Percentiles rank a stretch among this genome's conserved stretches.
phyloP scores from a whole-genome alignment of 768 basidiomycete genomes.

The Tricholoma sp. region DNA sequence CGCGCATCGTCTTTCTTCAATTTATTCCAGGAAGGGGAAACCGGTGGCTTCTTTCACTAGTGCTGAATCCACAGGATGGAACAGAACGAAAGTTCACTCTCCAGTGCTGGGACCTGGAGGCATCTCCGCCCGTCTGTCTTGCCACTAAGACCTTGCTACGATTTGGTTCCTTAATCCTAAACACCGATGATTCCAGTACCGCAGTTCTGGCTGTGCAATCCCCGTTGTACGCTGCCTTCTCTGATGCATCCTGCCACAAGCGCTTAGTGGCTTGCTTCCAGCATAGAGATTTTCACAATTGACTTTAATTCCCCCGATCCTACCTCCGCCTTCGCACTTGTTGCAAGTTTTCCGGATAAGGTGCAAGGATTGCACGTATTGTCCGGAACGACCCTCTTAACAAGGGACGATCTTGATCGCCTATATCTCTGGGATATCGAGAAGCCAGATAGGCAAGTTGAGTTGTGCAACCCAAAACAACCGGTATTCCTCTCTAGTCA shows the following conservation, averaged over 20 bases:
- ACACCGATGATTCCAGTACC: slow-evolving; percentile 28
- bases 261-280: slow-evolving; percentile 13
- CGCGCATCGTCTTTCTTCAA: slow-evolving; percentile 37
- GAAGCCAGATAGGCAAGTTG: slow-evolving; percentile 23
- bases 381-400: slow-evolving; percentile 32
- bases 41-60: slow-evolving; percentile 45
- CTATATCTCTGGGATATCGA: slow-evolving; percentile 33
- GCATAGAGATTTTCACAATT: slow-evolving; percentile 40
- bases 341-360: slow-evolving; percentile 25
- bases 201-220: slow-evolving; percentile 39
- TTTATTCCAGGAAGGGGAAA: slow-evolving; percentile 39
- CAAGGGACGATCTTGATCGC: slow-evolving; percentile 25
- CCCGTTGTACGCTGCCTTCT: slow-evolving; percentile 27
- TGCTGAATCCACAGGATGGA: slow-evolving; percentile 12
- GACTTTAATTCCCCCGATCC: slow-evolving; percentile 30
- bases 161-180: slow-evolving; percentile 43
- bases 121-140: slow-evolving; percentile 31
- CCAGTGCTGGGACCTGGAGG: slow-evolving; percentile 53
- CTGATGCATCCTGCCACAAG: not conserved
- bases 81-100: slow-evolving; percentile 28
- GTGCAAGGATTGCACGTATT: slow-evolving; percentile 31
- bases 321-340: slow-evolving; percentile 30
- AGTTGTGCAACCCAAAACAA: slow-evolving; percentile 30
- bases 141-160: slow-evolving; percentile 33
- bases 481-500: slow-evolving; percentile 16